These are phyloP conservation scores for Larix kaempferi DNA, from an alignment of 75 land plant species.

Conservation along the genomic window DNA sequence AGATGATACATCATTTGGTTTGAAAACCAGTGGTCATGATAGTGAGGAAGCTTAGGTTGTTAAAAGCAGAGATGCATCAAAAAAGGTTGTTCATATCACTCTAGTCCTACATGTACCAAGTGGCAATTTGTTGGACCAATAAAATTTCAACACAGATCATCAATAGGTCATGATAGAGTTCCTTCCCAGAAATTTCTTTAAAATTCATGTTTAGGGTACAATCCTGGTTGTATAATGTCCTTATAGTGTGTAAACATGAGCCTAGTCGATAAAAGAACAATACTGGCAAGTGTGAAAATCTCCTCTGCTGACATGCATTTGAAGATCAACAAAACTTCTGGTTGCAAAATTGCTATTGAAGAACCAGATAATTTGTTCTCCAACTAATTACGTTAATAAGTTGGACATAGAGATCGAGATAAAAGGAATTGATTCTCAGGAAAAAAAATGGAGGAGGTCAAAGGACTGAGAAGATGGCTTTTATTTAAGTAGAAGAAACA, in stretches of 20 bases:
- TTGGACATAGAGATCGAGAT: slow-evolving; percentile 4
- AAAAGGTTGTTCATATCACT: neutral
- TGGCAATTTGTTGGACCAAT: neutral
- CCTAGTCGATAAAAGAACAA: neutral
- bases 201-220: neutral
- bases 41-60: slow-evolving; percentile 1
- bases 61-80: slow-evolving; percentile 1
- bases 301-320: neutral
- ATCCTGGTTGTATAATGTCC: neutral
- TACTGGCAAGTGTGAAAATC: neutral
- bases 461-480: slow-evolving; percentile 82
- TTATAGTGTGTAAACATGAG: neutral
- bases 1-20: neutral
- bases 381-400: neutral
- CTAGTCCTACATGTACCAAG: neutral
- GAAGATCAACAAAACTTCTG: neutral
- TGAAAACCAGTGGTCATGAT: neutral
- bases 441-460: slow-evolving; percentile 54
- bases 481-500: too few species aligned
- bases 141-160: neutral
- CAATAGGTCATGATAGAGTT: neutral
- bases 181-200: neutral
- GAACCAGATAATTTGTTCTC: neutral
- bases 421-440: slow-evolving; percentile 36
- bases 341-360: slow-evolving; percentile 1